Evolutionary conservation across 345 rosid genomes (phyloP), one percentile per base, ranked within the genome.

Genomic region (Schrenkiella parvula): DNA sequence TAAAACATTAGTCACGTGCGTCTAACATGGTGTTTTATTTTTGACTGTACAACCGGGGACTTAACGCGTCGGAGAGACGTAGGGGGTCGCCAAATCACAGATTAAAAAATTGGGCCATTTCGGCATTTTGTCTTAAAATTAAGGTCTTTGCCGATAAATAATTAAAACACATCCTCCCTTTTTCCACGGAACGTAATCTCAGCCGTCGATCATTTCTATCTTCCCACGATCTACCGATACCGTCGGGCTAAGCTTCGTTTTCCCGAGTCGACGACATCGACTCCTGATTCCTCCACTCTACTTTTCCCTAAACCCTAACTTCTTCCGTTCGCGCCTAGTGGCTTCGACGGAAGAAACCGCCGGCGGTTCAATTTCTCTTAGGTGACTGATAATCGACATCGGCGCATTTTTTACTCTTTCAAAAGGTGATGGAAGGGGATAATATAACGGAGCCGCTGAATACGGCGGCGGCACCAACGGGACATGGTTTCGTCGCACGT

Each of bases 271-370:
- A 19, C 42, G 73, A 22, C 55, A 67, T 39, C 46, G 47, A 10
- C 23, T 42, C n/a, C 42, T 31, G 69, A 31, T 60, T 52, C 57
- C 48, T 68, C 32, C 51, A 1, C 46, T 11, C 2, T 59, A 23
- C n/a, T 59, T 70, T 22, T 6, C n/a, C 70, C 29, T 68, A 62
- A 61, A 62, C 74, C 79, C 79, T 68, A 75, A 19, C 39, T 52
- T 43, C 12, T 35, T 48, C 37, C 23, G 2, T 65, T 19, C 48
- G 57, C 15, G 62, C 46, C 44, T 56, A 21, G 13, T 12, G 21
- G 6, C 21, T 60, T 54, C 66, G 52, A 57, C 78, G 52, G 38
- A 35, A 50, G 15, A 51, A 32, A 12, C 41, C 63, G 39, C 50
- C 63, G 50, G 64, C 1, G 4, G 4, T 66, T 37, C 23, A 15